phyloP scores from a whole-genome alignment of 352 stramenopile species.

The Phytopythium mirpurense region DNA sequence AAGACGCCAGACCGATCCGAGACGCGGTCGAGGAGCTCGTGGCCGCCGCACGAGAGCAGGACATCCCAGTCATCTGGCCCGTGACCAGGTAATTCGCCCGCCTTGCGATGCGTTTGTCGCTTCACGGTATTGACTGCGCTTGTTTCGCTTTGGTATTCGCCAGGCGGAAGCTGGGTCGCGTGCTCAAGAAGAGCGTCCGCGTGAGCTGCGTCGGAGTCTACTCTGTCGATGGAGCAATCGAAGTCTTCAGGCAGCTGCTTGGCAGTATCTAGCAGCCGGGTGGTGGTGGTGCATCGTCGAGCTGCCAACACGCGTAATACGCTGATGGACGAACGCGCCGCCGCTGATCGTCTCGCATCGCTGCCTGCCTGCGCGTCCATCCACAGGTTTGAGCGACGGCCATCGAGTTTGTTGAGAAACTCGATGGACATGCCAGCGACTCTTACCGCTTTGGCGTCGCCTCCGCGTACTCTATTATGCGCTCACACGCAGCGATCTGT shows the following conservation, averaged over 20 bases:
- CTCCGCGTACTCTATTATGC: constrained; percentile 26
- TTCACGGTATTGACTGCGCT: background rate
- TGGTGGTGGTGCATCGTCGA: constrained; percentile 9
- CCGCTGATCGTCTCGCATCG: background rate
- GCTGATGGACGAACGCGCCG: constrained; percentile 13
- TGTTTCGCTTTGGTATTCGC: background rate
- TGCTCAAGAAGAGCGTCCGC: constrained; percentile 91
- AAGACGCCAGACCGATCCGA: constrained; percentile 71
- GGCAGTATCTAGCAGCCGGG: constrained; percentile 1
- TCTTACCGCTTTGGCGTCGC: constrained; percentile 23
- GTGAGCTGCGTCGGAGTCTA: constrained; percentile 94
- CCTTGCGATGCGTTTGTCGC: background rate
- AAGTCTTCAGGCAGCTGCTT: constrained; percentile 63
- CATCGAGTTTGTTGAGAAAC: no score
- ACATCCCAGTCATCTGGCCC: constrained; percentile 37
- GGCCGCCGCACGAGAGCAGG: constrained; percentile 38
- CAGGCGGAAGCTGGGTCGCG: constrained; percentile 89
- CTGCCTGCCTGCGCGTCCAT: background rate
- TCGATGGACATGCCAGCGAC: background rate
- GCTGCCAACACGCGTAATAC: constrained; percentile 44
- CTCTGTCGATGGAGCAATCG: constrained; percentile 92
- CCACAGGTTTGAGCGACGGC: background rate
- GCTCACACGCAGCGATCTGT: constrained; percentile 35
- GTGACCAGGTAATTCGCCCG: constrained; percentile 31
- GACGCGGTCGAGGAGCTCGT: constrained; percentile 85